phyloP scores from a whole-genome alignment of 108 stramenopile species.

The Schizochytrium sp. region DNA sequence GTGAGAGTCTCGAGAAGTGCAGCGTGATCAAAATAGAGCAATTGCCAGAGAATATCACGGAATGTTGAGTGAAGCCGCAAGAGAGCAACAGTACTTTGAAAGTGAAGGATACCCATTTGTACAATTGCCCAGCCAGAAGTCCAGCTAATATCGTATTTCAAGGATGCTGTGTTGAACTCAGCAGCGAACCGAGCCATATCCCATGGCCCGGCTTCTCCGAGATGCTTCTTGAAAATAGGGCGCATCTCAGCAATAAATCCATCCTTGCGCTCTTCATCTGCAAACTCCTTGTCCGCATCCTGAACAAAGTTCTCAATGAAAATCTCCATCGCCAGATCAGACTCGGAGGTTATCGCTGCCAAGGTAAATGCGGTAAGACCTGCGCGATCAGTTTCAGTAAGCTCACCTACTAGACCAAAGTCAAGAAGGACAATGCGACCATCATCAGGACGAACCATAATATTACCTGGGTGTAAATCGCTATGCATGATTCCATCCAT shows the following conservation, averaged over 20 bases:
- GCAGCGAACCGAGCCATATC: neutral
- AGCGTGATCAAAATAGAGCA: neutral
- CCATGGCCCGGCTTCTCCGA: neutral
- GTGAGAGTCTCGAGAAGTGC: neutral
- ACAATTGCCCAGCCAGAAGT: neutral
- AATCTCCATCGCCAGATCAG: neutral
- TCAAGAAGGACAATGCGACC: constrained; percentile 30
- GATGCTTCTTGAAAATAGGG: neutral
- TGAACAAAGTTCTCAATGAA: neutral
- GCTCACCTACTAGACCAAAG: constrained; percentile 38
- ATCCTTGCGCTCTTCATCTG: neutral
- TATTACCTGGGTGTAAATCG: constrained; percentile 41
- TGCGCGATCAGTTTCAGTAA: neutral
- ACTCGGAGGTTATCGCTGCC: neutral
- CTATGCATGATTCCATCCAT: constrained; percentile 25
- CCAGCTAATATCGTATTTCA: neutral
- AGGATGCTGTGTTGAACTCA: neutral
- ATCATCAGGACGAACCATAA: constrained; percentile 6
- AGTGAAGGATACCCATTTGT: neutral
- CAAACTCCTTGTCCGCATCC: neutral
- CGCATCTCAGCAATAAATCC: neutral
- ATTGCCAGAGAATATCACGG: neutral
- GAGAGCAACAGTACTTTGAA: constrained; percentile 11
- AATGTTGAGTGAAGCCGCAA: neutral
- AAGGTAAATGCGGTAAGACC: neutral